Evolutionary conservation across 768 basidiomycete species (phyloP), one percentile per base, ranked within the genome.

Genomic region (Mycena albidolilacea): DNA sequence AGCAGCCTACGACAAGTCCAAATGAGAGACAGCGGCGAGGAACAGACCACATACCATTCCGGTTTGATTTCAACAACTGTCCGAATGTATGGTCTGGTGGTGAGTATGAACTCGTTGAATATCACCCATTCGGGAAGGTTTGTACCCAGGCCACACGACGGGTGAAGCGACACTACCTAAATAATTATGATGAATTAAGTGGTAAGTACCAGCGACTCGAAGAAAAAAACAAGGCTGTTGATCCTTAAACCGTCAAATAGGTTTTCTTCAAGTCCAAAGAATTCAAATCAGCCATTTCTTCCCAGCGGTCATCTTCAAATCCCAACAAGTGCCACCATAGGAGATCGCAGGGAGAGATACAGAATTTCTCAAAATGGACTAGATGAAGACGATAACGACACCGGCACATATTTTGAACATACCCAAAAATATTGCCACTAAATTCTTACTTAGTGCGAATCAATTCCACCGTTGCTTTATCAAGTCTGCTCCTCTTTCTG

Each of bases 381-480:
- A 11, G 50, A 21, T 52, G 50, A 52, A 52, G 50, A 52, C n/a
- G n/a, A 52, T 52, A 52, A 52, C 50, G 50, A 52, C 50, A 52
- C 50, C 50, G 19, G 50, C 50, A 52, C 50, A 52, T 52, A 52
- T 52, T 7, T 52, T 52, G 50, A 52, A 52, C 50, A 52, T 52
- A 52, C 50, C n/a, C 23, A 23, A 52, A 52, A 21, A 52, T 52
- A 52, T 52, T 52, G 50, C 50, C n/a, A 52, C 50, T 43, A 52
- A 52, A 52, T 52, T 52, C n/a, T 52, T 52, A 21, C 50, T 52
- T 52, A 52, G 50, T 52, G 50, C 50, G 50, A 52, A 52, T 52
- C 50, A 52, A 52, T 52, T 43, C 41, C 41, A 43, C 41, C 41
- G 41, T 43, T 43, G 41, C 41, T 43, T 43, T 43, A 43, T 43